A percentile compares a stretch with the other conserved stretches of the same genome.
phyloP scores from a whole-genome alignment of 1,139 yeast genomes.

The Diutina catenulata region DNA sequence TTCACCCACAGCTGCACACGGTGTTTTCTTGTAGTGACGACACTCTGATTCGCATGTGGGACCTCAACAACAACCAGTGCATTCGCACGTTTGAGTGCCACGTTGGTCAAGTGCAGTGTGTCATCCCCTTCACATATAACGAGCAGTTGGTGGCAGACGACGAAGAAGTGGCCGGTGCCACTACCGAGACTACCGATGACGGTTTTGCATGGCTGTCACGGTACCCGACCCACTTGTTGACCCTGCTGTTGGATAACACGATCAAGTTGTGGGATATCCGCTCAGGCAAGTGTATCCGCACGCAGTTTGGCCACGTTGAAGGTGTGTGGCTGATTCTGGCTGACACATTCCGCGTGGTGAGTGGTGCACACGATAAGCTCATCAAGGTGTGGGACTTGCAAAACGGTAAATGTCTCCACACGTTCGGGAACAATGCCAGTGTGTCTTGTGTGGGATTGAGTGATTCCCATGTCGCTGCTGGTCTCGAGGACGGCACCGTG shows the following conservation, averaged over 20 bases:
- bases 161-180: constrained; percentile 10
- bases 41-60: constrained; percentile 92
- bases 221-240: constrained; percentile 69
- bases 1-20: constrained; percentile 68
- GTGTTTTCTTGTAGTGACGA: constrained; percentile 87
- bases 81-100: constrained; percentile 64
- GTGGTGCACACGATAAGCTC: constrained; percentile 86
- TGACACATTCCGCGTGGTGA: constrained; percentile 84
- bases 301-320: constrained; percentile 95
- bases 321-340: constrained; percentile 97
- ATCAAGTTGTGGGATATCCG: constrained; percentile 86
- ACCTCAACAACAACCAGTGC: constrained; percentile 68
- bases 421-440: constrained; percentile 66
- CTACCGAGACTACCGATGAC: neutral
- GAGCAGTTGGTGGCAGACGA: constrained; percentile 35
- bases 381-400: constrained; percentile 95
- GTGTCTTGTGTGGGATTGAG: constrained; percentile 84
- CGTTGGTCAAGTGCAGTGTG: constrained; percentile 84
- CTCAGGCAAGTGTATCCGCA: constrained; percentile 79
- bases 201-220: constrained; percentile 11
- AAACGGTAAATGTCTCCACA: constrained; percentile 86
- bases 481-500: constrained; percentile 78
- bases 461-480: constrained; percentile 83
- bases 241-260: constrained; percentile 87
- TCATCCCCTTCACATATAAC: constrained; percentile 65